These are phyloP conservation scores for Bruguiera parviflora DNA, from an alignment of 345 rosid genomes.

Conservation along the genomic window DNA sequence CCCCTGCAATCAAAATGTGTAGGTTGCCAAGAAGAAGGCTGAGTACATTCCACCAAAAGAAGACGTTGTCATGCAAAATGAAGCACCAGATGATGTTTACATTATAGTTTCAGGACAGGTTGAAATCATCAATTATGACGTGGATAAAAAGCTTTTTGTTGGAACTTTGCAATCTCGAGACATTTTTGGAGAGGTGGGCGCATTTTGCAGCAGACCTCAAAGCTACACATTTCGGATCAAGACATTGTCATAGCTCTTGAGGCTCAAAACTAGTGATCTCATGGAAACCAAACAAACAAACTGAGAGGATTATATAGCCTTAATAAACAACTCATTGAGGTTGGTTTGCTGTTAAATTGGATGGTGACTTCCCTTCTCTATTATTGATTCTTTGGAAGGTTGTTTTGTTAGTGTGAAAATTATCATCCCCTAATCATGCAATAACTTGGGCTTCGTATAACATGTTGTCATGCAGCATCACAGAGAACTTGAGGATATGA, in stretches of 20 bases:
- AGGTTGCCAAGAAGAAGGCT: constrained; percentile 84
- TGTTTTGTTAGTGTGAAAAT: too few relatives aligned
- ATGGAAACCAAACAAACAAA: constrained; percentile 65
- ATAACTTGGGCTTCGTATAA: not conserved
- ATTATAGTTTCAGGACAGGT: constrained; percentile 82
- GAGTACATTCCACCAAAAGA: constrained; percentile 93
- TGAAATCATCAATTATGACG: constrained; percentile 55
- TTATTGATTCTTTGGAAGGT: not conserved
- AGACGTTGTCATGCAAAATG: constrained; percentile 81
- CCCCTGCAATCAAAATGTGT: not conserved
- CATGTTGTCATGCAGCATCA: constrained; percentile 47
- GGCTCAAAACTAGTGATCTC: constrained; percentile 60
- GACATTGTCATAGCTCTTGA: constrained; percentile 72
- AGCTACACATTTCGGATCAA: constrained; percentile 63
- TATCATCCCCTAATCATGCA: not conserved
- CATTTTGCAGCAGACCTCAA: constrained; percentile 70
- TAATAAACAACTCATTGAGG: constrained; percentile 79
- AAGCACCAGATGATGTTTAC: constrained; percentile 82
- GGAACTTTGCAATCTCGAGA: constrained; percentile 62
- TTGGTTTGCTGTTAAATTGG: constrained; percentile 5
- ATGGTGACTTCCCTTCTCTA: not conserved
- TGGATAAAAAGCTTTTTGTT: constrained; percentile 49
- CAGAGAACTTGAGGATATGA: constrained; percentile 50
- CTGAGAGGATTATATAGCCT: constrained; percentile 56
- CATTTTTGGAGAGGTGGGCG: constrained; percentile 90